Percentiles rank a stretch among this genome's conserved stretches.
phyloP scores from a whole-genome alignment of 2,329 filamentous ascomycete species.

The Penicillium polonicum region DNA sequence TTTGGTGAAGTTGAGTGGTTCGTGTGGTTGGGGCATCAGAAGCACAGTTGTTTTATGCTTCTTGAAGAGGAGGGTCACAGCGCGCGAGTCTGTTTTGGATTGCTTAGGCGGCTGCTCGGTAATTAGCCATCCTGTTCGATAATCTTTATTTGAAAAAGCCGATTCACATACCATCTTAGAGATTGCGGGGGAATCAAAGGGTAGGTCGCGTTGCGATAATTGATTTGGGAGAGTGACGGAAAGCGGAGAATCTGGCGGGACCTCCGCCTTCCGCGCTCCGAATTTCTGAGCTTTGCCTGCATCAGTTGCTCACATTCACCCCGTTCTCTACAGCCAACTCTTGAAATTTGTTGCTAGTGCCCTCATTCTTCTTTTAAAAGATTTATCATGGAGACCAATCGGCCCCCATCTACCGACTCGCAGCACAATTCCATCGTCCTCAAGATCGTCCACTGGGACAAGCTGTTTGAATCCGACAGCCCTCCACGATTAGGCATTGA shows the following conservation, averaged over 20 bases:
- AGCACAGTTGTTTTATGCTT: slow-evolving; percentile 69
- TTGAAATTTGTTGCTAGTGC: not conserved
- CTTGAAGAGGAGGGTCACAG: slow-evolving; percentile 69
- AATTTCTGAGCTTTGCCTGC: slow-evolving; percentile 13
- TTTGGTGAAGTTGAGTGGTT: slow-evolving; percentile 58
- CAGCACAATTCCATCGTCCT: slow-evolving; percentile 24
- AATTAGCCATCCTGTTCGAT: not conserved
- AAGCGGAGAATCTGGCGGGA: slow-evolving; percentile 21
- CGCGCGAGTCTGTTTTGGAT: slow-evolving; percentile 43
- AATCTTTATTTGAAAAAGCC: not conserved
- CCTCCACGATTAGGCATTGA: slow-evolving; percentile 59
- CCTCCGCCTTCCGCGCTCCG: slow-evolving; percentile 4
- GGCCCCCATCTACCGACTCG: slow-evolving; percentile 11
- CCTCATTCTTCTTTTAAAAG: not conserved
- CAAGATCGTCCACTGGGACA: slow-evolving; percentile 38
- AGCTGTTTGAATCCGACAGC: slow-evolving; percentile 38
- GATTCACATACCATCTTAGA: slow-evolving; percentile 16
- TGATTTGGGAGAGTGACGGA: slow-evolving; percentile 5
- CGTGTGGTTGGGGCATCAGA: slow-evolving; percentile 61
- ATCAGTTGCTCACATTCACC: not conserved
- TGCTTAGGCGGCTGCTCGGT: slow-evolving; percentile 16
- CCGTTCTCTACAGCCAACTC: not conserved
- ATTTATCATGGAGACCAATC: slow-evolving; percentile 18
- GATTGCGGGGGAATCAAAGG: not conserved
- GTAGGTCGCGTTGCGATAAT: not conserved